These are phyloP conservation scores for Medicago lupulina DNA, from an alignment of 306 rosid species.

Conservation along the genomic window DNA sequence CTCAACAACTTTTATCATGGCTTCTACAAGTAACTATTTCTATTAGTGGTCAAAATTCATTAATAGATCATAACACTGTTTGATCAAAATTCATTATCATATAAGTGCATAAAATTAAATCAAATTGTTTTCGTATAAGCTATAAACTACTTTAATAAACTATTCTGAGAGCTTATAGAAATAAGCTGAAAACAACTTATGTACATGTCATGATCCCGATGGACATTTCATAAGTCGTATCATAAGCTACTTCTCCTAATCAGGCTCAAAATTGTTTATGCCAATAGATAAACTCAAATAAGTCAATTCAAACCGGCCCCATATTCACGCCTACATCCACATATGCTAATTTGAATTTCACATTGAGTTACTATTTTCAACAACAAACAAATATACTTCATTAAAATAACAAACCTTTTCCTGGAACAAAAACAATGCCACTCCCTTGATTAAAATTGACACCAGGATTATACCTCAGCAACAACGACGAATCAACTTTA, in stretches of 20 bases:
- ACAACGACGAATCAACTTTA: constrained; percentile 38
- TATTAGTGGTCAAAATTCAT: background rate
- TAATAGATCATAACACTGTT: background rate
- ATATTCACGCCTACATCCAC: background rate
- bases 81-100: too few species aligned
- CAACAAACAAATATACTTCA: background rate
- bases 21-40: background rate
- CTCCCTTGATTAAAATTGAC: constrained; percentile 73
- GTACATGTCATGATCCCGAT: too few species aligned
- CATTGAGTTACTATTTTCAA: background rate
- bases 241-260: too few species aligned
- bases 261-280: too few species aligned
- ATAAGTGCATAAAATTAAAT: too few species aligned
- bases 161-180: too few species aligned
- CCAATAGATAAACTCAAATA: background rate
- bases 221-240: too few species aligned
- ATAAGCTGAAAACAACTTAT: too few species aligned
- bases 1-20: background rate
- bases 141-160: background rate
- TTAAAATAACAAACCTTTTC: constrained; percentile 55
- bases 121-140: too few species aligned
- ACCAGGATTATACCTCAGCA: constrained; percentile 64
- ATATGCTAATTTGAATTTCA: background rate
- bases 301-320: background rate
- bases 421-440: constrained; percentile 67